A percentile compares a stretch with the other conserved stretches of the same genome.
These are phyloP conservation scores for Pharus latifolius DNA, from an alignment of 176 grass and related monocot genomes.

Conservation along the genomic window DNA sequence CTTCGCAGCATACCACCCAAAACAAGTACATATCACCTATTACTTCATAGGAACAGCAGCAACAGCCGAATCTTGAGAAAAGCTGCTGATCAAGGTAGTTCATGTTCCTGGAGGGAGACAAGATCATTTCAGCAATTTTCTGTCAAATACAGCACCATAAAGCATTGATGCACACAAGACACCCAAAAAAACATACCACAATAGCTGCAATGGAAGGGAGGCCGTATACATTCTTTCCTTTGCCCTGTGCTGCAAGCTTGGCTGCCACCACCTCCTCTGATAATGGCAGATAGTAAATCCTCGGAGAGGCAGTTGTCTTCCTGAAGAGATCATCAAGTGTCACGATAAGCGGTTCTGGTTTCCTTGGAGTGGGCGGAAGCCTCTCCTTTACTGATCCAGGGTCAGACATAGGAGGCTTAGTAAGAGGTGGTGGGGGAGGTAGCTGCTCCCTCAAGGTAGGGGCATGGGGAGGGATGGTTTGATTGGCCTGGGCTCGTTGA, in stretches of 20 bases:
- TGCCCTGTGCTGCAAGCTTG: conserved; percentile 43
- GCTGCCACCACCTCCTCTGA: conserved; percentile 49
- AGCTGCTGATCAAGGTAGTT: neutral
- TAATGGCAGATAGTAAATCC: conserved; percentile 73
- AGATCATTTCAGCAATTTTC: neutral
- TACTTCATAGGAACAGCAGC: neutral
- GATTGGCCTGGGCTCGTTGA: conserved; percentile 29
- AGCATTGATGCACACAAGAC: neutral
- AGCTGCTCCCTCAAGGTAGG: conserved; percentile 21
- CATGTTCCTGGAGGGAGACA: neutral
- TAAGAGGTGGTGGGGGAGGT: conserved; percentile 10
- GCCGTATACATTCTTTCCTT: neutral
- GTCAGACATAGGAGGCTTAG: conserved; percentile 3
- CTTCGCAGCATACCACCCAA: neutral
- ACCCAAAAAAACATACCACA: neutral
- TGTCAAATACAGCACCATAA: neutral
- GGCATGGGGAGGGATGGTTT: conserved; percentile 12
- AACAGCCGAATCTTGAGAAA: neutral
- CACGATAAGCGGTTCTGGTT: conserved; percentile 16
- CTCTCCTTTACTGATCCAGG: conserved; percentile 3
- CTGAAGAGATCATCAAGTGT: conserved; percentile 77
- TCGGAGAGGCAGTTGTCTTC: conserved; percentile 52
- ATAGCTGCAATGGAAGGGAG: neutral
- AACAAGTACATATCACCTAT: neutral
- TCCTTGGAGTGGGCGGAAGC: conserved; percentile 31